Evolutionary conservation across 306 rosid genomes (phyloP).

Genomic region (Rosa rugosa): DNA sequence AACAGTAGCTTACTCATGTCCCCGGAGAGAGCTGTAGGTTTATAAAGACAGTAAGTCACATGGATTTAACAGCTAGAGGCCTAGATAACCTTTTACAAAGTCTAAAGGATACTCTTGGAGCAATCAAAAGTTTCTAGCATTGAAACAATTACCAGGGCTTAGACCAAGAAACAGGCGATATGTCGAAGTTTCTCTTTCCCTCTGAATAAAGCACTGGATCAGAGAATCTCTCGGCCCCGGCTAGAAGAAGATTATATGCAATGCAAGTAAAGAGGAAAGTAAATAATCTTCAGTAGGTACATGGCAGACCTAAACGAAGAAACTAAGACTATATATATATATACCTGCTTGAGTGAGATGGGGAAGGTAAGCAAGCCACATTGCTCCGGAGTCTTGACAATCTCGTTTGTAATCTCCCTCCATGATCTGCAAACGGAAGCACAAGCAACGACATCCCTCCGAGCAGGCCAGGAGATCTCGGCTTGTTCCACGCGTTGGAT

Average conservation of each 20-base stretch:
- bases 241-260: constrained; percentile 29
- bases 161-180: constrained; percentile 80
- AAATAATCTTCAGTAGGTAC: constrained; percentile 1
- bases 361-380: constrained; percentile 84
- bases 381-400: constrained; percentile 81
- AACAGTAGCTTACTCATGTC: constrained; percentile 75
- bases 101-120: not conserved
- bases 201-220: constrained; percentile 84
- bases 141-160: constrained; percentile 70
- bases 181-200: constrained; percentile 78
- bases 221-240: constrained; percentile 85
- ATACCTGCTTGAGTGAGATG: constrained; percentile 87
- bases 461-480: constrained; percentile 78
- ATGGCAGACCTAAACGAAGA: not conserved
- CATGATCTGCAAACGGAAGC: constrained; percentile 87
- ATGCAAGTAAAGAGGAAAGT: not conserved
- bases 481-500: constrained; percentile 81
- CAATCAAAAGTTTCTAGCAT: not conserved
- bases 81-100: not conserved
- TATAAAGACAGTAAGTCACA: not conserved
- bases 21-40: constrained; percentile 68
- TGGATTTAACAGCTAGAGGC: not conserved
- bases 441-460: constrained; percentile 77
- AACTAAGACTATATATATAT: not conserved
- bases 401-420: constrained; percentile 70